Evolutionary conservation across 495 filamentous ascomycete genomes (phyloP).

Genomic region (Haplographium delicatum): DNA sequence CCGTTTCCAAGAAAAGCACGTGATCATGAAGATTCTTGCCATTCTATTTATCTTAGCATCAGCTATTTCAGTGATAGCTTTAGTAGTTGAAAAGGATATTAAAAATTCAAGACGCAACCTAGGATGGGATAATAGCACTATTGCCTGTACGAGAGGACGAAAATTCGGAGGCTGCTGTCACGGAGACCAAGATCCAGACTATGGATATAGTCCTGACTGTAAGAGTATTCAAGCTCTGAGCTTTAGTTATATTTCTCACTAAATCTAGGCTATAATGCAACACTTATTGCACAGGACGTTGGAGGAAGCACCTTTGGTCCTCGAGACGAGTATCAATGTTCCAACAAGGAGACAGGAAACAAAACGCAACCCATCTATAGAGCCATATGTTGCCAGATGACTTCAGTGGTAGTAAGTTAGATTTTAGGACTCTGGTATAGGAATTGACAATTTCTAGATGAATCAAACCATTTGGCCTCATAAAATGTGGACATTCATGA

Average conservation of each 20-base stretch:
- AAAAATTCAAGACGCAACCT: too few species aligned
- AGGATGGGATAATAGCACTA: constrained; percentile 1
- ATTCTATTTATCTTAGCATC: too few species aligned
- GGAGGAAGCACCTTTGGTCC: constrained; percentile 10
- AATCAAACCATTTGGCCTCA: not conserved
- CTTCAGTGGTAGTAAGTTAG: not conserved
- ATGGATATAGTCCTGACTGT: constrained; percentile 8
- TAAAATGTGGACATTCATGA: constrained; percentile 1
- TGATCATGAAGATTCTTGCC: too few species aligned
- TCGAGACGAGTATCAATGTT: not conserved
- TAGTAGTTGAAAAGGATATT: too few species aligned
- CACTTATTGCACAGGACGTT: constrained; percentile 7
- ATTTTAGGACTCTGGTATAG: not conserved
- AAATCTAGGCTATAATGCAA: constrained; percentile 8
- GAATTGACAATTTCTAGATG: constrained; percentile 3
- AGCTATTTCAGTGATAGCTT: too few species aligned
- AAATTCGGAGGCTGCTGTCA: not conserved
- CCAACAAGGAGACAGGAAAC: not conserved
- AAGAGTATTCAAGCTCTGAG: not conserved
- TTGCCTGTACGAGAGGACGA: not conserved
- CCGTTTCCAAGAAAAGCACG: too few species aligned
- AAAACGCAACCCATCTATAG: not conserved
- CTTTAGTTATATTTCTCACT: not conserved
- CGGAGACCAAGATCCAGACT: not conserved
- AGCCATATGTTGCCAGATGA: not conserved